Conservation (phyloP, 179 eudicot genomes). For the Patellifolia procumbens region DNA sequence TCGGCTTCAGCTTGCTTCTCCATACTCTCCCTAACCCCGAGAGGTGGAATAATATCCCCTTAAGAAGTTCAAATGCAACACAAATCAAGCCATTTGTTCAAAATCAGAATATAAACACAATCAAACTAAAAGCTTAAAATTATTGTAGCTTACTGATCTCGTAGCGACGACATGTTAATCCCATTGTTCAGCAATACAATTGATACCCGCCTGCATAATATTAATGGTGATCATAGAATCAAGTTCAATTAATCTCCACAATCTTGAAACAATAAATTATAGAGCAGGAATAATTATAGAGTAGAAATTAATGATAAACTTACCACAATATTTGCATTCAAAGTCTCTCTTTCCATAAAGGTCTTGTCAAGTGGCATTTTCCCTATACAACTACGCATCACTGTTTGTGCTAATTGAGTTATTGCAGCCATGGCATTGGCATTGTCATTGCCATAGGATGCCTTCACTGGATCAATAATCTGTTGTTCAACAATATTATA, state of each 20-base stretch:
- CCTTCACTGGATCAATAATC: conserved; percentile 74
- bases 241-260: not conserved
- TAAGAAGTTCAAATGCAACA: not conserved
- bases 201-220: conserved; percentile 56
- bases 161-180: conserved; percentile 82
- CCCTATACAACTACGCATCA: conserved; percentile 95
- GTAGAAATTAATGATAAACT: conserved; percentile 6
- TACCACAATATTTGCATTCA: conserved; percentile 87
- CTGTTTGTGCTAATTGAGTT: conserved; percentile 86
- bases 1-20: conserved; percentile 82
- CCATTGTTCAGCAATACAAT: conserved; percentile 77
- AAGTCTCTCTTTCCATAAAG: conserved; percentile 81
- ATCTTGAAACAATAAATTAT: no score
- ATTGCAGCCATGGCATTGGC: conserved; percentile 75
- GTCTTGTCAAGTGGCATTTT: conserved; percentile 88
- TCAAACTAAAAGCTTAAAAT: not conserved
- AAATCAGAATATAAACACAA: not conserved
- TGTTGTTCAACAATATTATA: conserved; percentile 22
- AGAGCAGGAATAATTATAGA: no score
- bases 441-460: conserved; percentile 87
- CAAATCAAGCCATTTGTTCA: not conserved
- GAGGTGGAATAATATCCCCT: conserved; percentile 94
- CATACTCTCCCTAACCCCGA: no score
- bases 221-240: not conserved
- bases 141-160: conserved; percentile 59